Evolutionary conservation across 2,329 filamentous ascomycete species (phyloP).

Genomic region (Colletotrichum sp.): DNA sequence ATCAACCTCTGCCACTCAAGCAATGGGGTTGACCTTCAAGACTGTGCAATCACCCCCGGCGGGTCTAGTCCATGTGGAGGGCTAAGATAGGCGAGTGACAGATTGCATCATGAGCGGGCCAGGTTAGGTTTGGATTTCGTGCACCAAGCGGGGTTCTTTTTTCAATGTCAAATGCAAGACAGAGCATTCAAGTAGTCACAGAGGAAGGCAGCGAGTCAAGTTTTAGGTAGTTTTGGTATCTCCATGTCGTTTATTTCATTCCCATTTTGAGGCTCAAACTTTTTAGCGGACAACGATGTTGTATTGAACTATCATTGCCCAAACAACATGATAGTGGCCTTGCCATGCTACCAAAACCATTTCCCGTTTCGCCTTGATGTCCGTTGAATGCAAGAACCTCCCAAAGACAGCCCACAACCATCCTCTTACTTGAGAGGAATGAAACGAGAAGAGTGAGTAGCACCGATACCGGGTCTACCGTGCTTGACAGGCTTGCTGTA

Average conservation of each 20-base stretch:
- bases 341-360: conserved; percentile 57
- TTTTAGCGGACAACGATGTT: conserved; percentile 27
- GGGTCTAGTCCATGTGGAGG: background rate
- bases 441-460: conserved; percentile 99
- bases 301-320: conserved; percentile 26
- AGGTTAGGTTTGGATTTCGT: background rate
- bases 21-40: background rate
- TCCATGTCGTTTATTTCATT: conserved; percentile 20
- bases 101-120: background rate
- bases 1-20: background rate
- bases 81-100: background rate
- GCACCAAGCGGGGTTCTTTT: background rate
- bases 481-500: conserved; percentile 99
- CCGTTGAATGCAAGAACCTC: conserved; percentile 64
- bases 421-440: conserved; percentile 99
- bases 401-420: conserved; percentile 46
- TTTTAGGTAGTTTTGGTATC: conserved; percentile 16
- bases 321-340: conserved; percentile 25
- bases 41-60: background rate
- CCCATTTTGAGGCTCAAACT: conserved; percentile 21
- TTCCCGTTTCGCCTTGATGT: conserved; percentile 62
- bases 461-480: conserved; percentile 99
- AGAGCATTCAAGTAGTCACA: background rate
- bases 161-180: background rate
- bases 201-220: background rate